Evolutionary conservation across 495 filamentous ascomycete species (phyloP).

Genomic region (Neurospora cerealis): DNA sequence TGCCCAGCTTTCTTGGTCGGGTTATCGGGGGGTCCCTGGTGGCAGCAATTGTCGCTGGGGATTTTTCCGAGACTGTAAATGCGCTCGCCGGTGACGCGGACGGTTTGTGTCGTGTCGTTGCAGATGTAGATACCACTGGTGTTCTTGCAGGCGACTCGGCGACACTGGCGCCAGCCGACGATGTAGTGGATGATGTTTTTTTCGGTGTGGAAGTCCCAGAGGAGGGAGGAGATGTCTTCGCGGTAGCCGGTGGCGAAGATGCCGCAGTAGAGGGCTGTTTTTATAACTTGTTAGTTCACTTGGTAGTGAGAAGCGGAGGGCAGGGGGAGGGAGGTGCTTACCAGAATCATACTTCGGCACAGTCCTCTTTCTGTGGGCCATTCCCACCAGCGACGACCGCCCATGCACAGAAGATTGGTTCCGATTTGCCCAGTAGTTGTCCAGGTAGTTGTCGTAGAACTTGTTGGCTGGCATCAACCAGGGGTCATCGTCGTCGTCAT

Average conservation of each 20-base stretch:
- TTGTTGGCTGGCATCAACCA: not conserved
- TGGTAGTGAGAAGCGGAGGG: not conserved
- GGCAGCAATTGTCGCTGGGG: not conserved
- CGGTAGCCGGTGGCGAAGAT: slow-evolving; percentile 3
- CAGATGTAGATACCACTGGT: slow-evolving; percentile 7
- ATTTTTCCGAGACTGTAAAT: not conserved
- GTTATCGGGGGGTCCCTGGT: not conserved
- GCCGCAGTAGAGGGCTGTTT: slow-evolving; percentile 4
- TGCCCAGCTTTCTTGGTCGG: not conserved
- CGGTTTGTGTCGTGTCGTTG: slow-evolving; percentile 7
- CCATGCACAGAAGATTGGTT: not conserved
- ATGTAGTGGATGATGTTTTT: not conserved
- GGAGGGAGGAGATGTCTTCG: not conserved
- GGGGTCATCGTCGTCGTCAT: not conserved
- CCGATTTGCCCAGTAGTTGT: not conserved
- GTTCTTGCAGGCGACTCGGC: slow-evolving; percentile 3
- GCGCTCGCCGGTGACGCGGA: not conserved
- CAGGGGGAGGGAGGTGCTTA: not conserved
- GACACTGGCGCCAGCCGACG: not conserved
- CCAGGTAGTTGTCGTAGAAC: not conserved
- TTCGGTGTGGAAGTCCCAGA: not conserved
- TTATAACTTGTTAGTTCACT: not conserved
- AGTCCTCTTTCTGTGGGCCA: not conserved
- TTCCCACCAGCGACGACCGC: not conserved
- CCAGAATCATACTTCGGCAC: not conserved